These are phyloP conservation scores for Fonsecaea monophora DNA, from an alignment of 2,329 filamentous ascomycete species.

Conservation along the genomic window DNA sequence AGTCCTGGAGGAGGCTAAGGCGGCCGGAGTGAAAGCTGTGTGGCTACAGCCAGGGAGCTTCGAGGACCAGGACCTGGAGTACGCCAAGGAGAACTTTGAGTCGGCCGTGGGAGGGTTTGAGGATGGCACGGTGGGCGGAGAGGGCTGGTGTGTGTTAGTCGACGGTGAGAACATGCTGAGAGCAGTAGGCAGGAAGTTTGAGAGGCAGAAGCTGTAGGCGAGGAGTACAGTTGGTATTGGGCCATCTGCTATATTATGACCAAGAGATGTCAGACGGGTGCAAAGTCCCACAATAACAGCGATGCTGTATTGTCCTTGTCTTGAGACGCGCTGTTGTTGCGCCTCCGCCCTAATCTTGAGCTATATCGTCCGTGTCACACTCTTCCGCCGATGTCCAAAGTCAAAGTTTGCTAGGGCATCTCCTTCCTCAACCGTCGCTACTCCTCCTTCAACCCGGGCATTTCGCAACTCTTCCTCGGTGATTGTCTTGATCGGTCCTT, in stretches of 20 bases:
- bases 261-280: background rate
- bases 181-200: conserved; percentile 64
- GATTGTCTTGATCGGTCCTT: conserved; percentile 49
- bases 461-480: conserved; percentile 39
- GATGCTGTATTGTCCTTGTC: background rate
- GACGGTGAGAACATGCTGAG: conserved; percentile 70
- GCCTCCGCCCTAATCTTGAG: background rate
- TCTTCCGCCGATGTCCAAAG: conserved; percentile 33
- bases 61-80: conserved; percentile 75
- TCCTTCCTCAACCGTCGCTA: conserved; percentile 34
- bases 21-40: conserved; percentile 73
- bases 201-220: conserved; percentile 49
- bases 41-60: conserved; percentile 94
- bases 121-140: conserved; percentile 62
- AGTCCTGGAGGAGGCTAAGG: conserved; percentile 77
- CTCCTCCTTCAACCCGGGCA: conserved; percentile 30
- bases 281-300: background rate
- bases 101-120: conserved; percentile 71
- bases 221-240: background rate
- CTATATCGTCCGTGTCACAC: conserved; percentile 19
- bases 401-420: conserved; percentile 29
- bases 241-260: background rate
- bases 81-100: conserved; percentile 72
- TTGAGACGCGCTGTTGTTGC: background rate
- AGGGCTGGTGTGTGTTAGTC: conserved; percentile 88